Evolutionary conservation across 495 filamentous ascomycete genomes (phyloP).

Genomic region (Letharia lupina): DNA sequence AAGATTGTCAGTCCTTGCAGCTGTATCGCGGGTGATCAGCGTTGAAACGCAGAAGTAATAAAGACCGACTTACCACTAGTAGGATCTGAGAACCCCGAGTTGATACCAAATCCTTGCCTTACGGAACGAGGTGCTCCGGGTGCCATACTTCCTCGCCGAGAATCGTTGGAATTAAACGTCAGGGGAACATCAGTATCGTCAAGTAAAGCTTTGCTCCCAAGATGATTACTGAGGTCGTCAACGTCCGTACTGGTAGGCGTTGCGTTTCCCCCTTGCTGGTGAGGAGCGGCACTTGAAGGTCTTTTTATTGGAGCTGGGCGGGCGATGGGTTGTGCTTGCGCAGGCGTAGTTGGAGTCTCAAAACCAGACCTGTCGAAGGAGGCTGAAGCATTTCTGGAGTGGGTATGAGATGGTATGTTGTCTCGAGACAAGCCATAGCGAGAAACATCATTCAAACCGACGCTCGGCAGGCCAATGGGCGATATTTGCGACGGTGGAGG

Average conservation of each 20-base stretch:
- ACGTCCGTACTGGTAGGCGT: slow-evolving; percentile 39
- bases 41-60: not conserved
- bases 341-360: slow-evolving; percentile 32
- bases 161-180: slow-evolving; percentile 35
- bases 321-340: slow-evolving; percentile 55
- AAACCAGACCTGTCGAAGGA: slow-evolving; percentile 48
- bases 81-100: slow-evolving; percentile 45
- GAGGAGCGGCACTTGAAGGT: slow-evolving; percentile 66
- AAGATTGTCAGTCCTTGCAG: slow-evolving; percentile 24
- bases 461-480: slow-evolving; percentile 26
- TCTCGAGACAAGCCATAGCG: slow-evolving; percentile 29
- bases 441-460: slow-evolving; percentile 22
- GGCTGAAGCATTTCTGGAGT: slow-evolving; percentile 52
- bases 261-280: slow-evolving; percentile 39
- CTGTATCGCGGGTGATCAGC: slow-evolving; percentile 11
- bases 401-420: slow-evolving; percentile 35
- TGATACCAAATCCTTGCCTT: slow-evolving; percentile 37
- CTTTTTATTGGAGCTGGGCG: slow-evolving; percentile 83
- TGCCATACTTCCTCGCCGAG: slow-evolving; percentile 25
- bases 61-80: slow-evolving; percentile 35
- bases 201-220: slow-evolving; percentile 91
- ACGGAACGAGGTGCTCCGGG: slow-evolving; percentile 18
- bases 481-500: slow-evolving; percentile 31
- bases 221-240: slow-evolving; percentile 69
- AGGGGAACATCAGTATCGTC: slow-evolving; percentile 62